phyloP scores from a whole-genome alignment of 768 basidiomycete species.

The Paxillus involutus region DNA sequence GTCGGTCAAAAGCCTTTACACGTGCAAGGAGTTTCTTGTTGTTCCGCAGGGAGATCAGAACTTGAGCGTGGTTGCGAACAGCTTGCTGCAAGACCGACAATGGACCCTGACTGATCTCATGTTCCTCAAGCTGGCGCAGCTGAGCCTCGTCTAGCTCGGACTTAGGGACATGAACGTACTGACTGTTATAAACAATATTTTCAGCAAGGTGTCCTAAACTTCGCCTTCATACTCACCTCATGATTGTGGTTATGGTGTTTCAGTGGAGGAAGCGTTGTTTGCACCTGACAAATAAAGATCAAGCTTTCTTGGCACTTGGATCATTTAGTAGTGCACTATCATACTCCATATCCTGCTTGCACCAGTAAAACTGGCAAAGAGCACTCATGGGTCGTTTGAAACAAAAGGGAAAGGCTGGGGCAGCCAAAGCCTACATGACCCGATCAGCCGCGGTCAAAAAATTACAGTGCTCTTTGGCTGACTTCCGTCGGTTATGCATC shows the following conservation, averaged over 20 bases:
- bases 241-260: constrained; percentile 18
- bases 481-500: constrained; percentile 96
- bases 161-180: constrained; percentile 95
- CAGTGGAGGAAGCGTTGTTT: constrained; percentile 25
- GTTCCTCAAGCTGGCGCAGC: constrained; percentile 93
- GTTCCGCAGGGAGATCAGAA: constrained; percentile 95
- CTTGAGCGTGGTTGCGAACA: constrained; percentile 96
- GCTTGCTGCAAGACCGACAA: constrained; percentile 95
- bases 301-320: not conserved
- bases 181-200: constrained; percentile 48
- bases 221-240: constrained; percentile 29
- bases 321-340: not conserved
- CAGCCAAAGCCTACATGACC: constrained; percentile 89
- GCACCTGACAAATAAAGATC: constrained; percentile 28
- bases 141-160: constrained; percentile 98
- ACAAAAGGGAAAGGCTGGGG: constrained; percentile 87
- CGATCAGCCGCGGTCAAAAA: constrained; percentile 91
- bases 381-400: constrained; percentile 69
- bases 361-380: not conserved
- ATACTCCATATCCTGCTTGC: not conserved
- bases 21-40: constrained; percentile 96
- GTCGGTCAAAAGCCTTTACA: constrained; percentile 98
- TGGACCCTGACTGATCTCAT: constrained; percentile 98
- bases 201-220: constrained; percentile 7
- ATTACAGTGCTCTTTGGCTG: constrained; percentile 93